Evolutionary conservation across 129 eudicot species (phyloP).

Genomic region (Scalesia atractyloides): DNA sequence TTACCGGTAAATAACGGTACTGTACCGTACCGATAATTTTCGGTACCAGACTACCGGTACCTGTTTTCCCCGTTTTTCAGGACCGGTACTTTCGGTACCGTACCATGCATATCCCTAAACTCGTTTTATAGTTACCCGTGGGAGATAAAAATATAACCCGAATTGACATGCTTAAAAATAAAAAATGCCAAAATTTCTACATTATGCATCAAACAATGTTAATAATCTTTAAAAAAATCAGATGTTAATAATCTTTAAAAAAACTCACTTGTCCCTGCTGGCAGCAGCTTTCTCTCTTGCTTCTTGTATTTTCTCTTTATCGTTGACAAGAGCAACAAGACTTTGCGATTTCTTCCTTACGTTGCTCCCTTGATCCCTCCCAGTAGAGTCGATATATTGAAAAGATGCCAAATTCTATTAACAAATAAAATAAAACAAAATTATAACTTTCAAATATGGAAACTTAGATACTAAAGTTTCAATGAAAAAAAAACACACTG

Average conservation of each 20-base stretch:
- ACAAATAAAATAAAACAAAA: constrained; percentile 17
- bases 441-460: background rate
- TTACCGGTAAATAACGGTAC: no score
- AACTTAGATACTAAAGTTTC: background rate
- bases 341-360: constrained; percentile 89
- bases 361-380: constrained; percentile 95
- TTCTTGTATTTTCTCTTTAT: constrained; percentile 89
- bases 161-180: no score
- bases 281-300: constrained; percentile 87
- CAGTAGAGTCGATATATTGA: constrained; percentile 92
- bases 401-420: constrained; percentile 68
- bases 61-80: no score
- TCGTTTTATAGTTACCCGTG: no score
- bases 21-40: no score
- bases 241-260: no score
- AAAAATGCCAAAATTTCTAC: background rate
- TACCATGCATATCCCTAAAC: no score
- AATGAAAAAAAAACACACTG: constrained; percentile 45
- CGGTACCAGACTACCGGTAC: no score
- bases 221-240: no score
- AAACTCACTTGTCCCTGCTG: constrained; percentile 81
- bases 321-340: constrained; percentile 84
- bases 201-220: background rate
- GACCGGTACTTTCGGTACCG: no score
- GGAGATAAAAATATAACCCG: no score